Base-by-base conservation (phyloP, 129 eudicot genomes). In the Flaveria bidentis region DNA sequence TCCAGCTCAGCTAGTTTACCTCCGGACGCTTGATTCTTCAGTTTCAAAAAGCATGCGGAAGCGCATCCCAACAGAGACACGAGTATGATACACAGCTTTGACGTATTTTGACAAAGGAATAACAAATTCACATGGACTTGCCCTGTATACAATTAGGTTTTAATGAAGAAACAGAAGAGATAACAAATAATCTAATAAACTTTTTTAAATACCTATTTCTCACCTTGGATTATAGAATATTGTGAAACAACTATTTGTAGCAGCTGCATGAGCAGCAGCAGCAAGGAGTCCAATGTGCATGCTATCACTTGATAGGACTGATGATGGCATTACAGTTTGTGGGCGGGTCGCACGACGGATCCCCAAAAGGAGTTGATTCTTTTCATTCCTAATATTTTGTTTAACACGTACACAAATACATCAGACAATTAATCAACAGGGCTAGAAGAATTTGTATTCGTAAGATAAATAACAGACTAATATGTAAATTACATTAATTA, bases 261-360 rank as follows among this genome's bases (percentile, higher is more conserved):
- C 88, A 76, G 97, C 90, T 65, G 99, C 99, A 86, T 94, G 99
- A 80, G 99, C 99, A 71, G 99, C 99, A 55, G 99, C 99, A 44
- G 99, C 99, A 39, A 94, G 99, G 9, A 94, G 88, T 68, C 99
- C 99, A 71, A 94, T 94, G 81, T 94, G 99, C 99, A 94, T 94
- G 73, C 99, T 94, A 84, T 94, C 99, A 52, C 99, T 91, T 51
- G 99, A 91, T 30, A 94, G 85, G 80, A 94, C 99, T 13, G 99
- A 94, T 56, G 99, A 94, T 47, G 99, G 99, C 99, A 94, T 94
- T 67, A 91, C 96, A 45, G 96, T 94, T 85, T 94, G 99, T 5
- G 99, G 99, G 44, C 99, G 90, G 77, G 88, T 87, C 16, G 97
- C 99, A 42, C 97, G 96, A 22, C 99, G 90, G 41, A 94, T 94